phyloP scores from a whole-genome alignment of 2,329 filamentous ascomycete species.

The Xylariaceae sp. region DNA sequence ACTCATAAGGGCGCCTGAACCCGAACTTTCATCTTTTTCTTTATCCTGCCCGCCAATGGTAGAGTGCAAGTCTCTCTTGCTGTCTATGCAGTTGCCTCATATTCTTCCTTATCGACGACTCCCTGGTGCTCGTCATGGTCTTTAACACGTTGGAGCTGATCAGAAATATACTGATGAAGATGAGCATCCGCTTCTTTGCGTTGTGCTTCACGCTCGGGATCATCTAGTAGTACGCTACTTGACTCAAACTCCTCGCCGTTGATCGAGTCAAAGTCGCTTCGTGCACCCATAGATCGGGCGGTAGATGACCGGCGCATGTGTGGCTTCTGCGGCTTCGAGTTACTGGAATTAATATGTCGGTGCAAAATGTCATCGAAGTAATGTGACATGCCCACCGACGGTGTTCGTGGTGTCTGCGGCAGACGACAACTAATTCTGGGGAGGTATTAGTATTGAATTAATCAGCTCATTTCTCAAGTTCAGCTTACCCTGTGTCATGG shows the following conservation, averaged over 20 bases:
- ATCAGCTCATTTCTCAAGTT: background rate
- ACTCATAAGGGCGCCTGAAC: too few species aligned
- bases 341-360: constrained; percentile 52
- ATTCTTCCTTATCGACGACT: constrained; percentile 42
- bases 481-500: constrained; percentile 88
- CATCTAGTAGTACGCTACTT: constrained; percentile 55
- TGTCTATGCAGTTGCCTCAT: constrained; percentile 37
- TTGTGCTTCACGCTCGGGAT: constrained; percentile 57
- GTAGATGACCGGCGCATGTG: constrained; percentile 79
- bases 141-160: constrained; percentile 77
- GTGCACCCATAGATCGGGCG: constrained; percentile 79
- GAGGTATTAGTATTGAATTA: constrained; percentile 47
- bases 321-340: constrained; percentile 52
- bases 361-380: constrained; percentile 94
- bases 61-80: background rate
- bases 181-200: constrained; percentile 68
- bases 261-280: constrained; percentile 75
- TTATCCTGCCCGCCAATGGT: too few species aligned
- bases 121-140: constrained; percentile 51
- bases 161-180: constrained; percentile 80
- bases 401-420: constrained; percentile 90
- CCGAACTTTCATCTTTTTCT: too few species aligned
- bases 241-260: constrained; percentile 55
- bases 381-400: constrained; percentile 80
- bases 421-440: constrained; percentile 83